phyloP scores from a whole-genome alignment of 1,139 yeast genomes.

The Meyerozyma elateridarum region DNA sequence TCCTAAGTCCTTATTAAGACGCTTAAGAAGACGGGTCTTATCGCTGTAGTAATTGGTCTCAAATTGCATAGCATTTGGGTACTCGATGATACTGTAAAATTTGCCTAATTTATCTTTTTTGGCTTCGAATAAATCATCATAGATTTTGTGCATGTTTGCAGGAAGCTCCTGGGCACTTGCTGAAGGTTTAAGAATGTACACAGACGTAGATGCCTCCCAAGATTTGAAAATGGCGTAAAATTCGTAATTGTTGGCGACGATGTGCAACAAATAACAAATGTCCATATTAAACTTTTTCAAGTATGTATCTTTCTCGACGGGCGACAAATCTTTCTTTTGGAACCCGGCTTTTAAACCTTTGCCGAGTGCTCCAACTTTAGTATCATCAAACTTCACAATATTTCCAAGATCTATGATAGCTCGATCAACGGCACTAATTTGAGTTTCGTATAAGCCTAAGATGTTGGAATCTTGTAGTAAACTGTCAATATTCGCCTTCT shows the following conservation, averaged over 20 bases:
- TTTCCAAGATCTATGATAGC: constrained; percentile 78
- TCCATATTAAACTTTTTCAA: constrained; percentile 53
- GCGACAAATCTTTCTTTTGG: constrained; percentile 52
- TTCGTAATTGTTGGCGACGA: constrained; percentile 73
- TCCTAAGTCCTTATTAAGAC: constrained; percentile 48
- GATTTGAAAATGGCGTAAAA: constrained; percentile 66
- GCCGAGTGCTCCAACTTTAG: constrained; percentile 79
- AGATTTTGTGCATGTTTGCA: constrained; percentile 45
- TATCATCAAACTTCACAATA: constrained; percentile 61
- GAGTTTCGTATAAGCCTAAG: constrained; percentile 73
- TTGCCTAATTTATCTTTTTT: constrained; percentile 45
- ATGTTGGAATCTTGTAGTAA: constrained; percentile 61
- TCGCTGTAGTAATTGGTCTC: constrained; percentile 51
- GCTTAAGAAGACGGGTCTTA: constrained; percentile 45
- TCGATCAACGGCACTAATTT: constrained; percentile 63
- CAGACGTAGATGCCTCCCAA: constrained; percentile 49
- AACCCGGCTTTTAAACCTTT: constrained; percentile 85
- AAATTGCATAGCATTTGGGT: constrained; percentile 48
- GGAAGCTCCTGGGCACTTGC: constrained; percentile 65
- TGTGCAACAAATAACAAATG: constrained; percentile 65
- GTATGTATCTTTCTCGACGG: constrained; percentile 45
- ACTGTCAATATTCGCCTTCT: constrained; percentile 55
- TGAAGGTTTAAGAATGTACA: constrained; percentile 69
- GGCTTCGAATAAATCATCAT: constrained; percentile 45
- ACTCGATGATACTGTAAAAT: constrained; percentile 43